Evolutionary conservation across 163 green algal genomes (phyloP).

Genomic region (Prototheca cutis): DNA sequence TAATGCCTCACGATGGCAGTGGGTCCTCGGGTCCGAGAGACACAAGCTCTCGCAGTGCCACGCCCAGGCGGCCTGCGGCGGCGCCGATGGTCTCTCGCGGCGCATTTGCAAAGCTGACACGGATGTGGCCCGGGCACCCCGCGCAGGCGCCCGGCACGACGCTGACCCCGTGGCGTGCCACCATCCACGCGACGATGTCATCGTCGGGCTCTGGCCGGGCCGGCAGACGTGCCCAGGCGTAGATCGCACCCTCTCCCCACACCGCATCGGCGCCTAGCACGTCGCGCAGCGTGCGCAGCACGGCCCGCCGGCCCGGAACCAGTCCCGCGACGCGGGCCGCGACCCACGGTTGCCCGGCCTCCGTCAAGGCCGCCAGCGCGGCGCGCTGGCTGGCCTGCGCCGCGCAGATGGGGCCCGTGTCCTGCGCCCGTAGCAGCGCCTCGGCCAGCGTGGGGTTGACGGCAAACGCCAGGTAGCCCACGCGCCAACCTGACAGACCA

Average conservation of each 20-base stretch:
- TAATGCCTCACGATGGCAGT: too few relatives aligned
- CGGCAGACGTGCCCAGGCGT: conserved; percentile 72
- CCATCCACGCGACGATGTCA: conserved; percentile 70
- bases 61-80: conserved; percentile 54
- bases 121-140: conserved; percentile 59
- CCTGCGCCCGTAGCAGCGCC: conserved; percentile 65
- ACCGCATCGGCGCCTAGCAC: conserved; percentile 12
- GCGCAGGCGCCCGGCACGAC: conserved; percentile 74
- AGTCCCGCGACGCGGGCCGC: conserved; percentile 22
- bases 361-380: conserved; percentile 41
- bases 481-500: conserved; percentile 93
- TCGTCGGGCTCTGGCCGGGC: conserved; percentile 51
- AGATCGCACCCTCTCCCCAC: conserved; percentile 59
- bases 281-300: conserved; percentile 37
- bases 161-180: conserved; percentile 64
- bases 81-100: conserved; percentile 39
- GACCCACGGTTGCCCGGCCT: conserved; percentile 48
- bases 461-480: conserved; percentile 64
- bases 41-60: conserved; percentile 58
- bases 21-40: conserved; percentile 24
- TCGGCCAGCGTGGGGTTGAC: conserved; percentile 32
- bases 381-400: conserved; percentile 38
- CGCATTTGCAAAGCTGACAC: conserved; percentile 76
- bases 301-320: conserved; percentile 23
- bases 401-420: conserved; percentile 72